Percentiles rank a stretch among this genome's conserved stretches.
phyloP scores from a whole-genome alignment of 73 alveolate species.

The Paramecium sexaurelia region DNA sequence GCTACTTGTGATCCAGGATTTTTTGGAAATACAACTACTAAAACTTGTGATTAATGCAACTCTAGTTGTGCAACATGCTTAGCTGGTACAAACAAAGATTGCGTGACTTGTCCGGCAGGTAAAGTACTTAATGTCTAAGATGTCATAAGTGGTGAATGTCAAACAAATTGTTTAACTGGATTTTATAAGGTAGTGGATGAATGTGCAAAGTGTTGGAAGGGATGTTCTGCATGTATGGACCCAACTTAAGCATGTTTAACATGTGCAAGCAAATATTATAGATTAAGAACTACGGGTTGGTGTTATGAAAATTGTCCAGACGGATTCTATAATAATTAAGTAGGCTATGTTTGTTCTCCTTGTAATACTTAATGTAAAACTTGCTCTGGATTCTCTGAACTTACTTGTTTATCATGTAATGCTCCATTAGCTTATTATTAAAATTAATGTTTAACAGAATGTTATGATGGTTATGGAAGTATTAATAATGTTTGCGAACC shows the following conservation, averaged over 20 bases:
- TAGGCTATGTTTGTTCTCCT: not conserved
- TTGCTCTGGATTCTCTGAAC: not conserved
- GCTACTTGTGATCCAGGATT: not conserved
- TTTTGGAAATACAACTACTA: not conserved
- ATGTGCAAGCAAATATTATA: conserved; percentile 4
- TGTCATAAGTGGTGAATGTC: not conserved
- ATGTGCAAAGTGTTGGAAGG: not conserved
- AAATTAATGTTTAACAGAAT: conserved; percentile 7
- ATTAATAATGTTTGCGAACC: not conserved
- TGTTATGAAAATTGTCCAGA: not conserved
- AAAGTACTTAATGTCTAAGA: not conserved
- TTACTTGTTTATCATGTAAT: not conserved
- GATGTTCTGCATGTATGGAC: conserved; percentile 6
- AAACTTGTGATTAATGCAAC: not conserved
- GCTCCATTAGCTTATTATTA: conserved; percentile 4
- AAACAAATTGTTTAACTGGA: not conserved
- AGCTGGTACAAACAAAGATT: not conserved
- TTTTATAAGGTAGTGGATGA: not conserved
- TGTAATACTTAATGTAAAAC: conserved; percentile 7
- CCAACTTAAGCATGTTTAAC: not conserved
- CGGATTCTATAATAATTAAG: not conserved
- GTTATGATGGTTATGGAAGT: not conserved
- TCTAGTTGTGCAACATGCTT: not conserved
- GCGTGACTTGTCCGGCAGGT: not conserved
- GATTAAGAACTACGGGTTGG: not conserved